These are phyloP conservation scores for Phytopythium vexans DNA, from an alignment of 352 stramenopile species.

Conservation along the genomic window DNA sequence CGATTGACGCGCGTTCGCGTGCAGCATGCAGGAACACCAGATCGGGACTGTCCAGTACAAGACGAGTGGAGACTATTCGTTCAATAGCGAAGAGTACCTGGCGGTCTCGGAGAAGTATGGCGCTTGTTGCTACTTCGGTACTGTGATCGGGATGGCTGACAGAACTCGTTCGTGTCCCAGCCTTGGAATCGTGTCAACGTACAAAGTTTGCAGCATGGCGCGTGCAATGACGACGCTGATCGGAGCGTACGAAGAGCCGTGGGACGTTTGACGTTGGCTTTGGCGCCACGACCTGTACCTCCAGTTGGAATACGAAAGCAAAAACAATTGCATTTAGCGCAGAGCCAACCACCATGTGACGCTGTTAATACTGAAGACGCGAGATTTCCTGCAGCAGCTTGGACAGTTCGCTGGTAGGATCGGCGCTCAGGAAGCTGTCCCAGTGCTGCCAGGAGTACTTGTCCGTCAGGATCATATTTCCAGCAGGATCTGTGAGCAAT, in stretches of 20 bases:
- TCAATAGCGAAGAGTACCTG: slow-evolving; percentile 36
- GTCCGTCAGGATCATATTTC: slow-evolving; percentile 53
- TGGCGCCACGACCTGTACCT: too few relatives aligned
- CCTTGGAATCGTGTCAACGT: slow-evolving; percentile 3
- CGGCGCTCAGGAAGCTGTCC: slow-evolving; percentile 54
- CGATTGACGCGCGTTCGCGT: slow-evolving; percentile 3
- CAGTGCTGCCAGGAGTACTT: slow-evolving; percentile 82
- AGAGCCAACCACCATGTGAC: neutral
- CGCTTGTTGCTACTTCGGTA: neutral
- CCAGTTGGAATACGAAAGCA: too few relatives aligned
- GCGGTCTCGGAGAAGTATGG: slow-evolving; percentile 77
- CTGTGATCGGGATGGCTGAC: neutral
- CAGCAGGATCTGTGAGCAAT: slow-evolving; percentile 16
- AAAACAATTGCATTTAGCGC: neutral
- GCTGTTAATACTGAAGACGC: slow-evolving; percentile 35
- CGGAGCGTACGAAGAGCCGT: neutral
- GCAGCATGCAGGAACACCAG: slow-evolving; percentile 23
- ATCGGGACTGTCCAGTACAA: slow-evolving; percentile 40
- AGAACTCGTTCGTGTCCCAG: neutral
- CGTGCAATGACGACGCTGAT: neutral
- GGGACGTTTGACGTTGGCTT: neutral
- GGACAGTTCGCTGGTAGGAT: slow-evolving; percentile 40
- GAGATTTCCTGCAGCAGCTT: slow-evolving; percentile 70
- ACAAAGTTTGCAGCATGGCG: neutral
- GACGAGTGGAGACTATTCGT: slow-evolving; percentile 74